Evolutionary conservation across 1,139 yeast genomes (phyloP).

Genomic region (Taphrina flavorubra): DNA sequence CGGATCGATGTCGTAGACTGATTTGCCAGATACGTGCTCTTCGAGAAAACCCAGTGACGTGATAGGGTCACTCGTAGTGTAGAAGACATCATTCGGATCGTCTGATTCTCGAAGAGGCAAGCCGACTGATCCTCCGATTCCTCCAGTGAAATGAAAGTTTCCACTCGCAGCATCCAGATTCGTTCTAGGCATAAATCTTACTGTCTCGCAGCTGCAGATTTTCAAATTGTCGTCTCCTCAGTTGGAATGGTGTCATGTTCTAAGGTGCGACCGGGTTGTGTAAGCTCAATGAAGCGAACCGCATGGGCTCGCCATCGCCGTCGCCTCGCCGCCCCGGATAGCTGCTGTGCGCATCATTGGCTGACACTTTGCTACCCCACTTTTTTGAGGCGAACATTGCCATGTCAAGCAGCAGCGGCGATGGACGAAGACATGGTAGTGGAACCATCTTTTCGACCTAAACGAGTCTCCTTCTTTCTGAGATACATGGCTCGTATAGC

Average conservation of each 20-base stretch:
- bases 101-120: conserved; percentile 1
- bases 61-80: conserved; percentile 15
- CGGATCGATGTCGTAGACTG: conserved; percentile 18
- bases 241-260: too few species aligned
- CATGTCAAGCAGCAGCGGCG: conserved; percentile 1
- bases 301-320: not conserved
- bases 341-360: conserved; percentile 1
- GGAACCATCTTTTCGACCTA: conserved; percentile 1
- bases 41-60: conserved; percentile 9
- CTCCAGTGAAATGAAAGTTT: not conserved
- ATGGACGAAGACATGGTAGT: not conserved
- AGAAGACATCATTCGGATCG: conserved; percentile 23
- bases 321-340: not conserved
- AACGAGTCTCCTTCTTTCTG: conserved; percentile 44
- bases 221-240: too few species aligned
- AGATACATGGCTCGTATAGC: conserved; percentile 46
- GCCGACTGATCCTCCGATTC: conserved; percentile 3
- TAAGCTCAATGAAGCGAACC: conserved; percentile 1
- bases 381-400: too few species aligned
- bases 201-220: too few species aligned
- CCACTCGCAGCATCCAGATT: not conserved
- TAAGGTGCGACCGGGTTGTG: not conserved
- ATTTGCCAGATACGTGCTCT: conserved; percentile 2
- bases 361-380: conserved; percentile 5
- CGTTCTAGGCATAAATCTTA: not conserved